Conservation (phyloP, 768 basidiomycete genomes). For the Sporobolomyces pararoseus region DNA sequence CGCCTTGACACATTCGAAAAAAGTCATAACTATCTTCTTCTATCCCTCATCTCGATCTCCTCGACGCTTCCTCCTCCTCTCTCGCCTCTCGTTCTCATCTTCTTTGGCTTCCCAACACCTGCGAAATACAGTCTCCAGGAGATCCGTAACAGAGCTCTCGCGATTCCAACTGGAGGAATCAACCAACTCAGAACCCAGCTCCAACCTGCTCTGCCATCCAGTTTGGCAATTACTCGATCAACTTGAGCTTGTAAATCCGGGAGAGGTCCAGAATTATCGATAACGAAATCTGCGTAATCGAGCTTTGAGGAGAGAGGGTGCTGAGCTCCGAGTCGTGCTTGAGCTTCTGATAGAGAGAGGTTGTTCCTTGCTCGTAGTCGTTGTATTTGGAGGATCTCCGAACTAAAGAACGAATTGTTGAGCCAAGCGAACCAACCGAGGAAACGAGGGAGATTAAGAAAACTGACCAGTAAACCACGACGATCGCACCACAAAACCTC, state of each 20-base stretch:
- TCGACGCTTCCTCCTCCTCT: constrained; percentile 4
- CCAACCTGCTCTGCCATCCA: constrained; percentile 51
- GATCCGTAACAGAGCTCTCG: constrained; percentile 23
- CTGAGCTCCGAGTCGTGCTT: constrained; percentile 72
- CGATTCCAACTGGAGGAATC: constrained; percentile 53
- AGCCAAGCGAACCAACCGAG: not conserved
- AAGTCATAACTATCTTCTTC: constrained; percentile 11
- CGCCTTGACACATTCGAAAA: not conserved
- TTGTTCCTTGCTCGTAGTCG: constrained; percentile 75
- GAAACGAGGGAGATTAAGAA: not conserved
- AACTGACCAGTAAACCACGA: constrained; percentile 85
- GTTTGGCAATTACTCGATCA: constrained; percentile 53
- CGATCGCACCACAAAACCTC: constrained; percentile 73
- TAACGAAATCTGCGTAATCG: constrained; percentile 72
- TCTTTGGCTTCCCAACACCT: constrained; percentile 43
- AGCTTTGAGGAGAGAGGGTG: constrained; percentile 74
- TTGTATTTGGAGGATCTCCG: constrained; percentile 74
- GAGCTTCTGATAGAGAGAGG: constrained; percentile 63
- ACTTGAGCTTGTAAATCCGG: constrained; percentile 63
- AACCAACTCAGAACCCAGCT: constrained; percentile 55
- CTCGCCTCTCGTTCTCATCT: constrained; percentile 44
- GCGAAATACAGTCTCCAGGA: constrained; percentile 43
- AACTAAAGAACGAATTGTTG: constrained; percentile 50
- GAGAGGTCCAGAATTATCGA: constrained; percentile 81
- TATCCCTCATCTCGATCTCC: constrained; percentile 46